A percentile compares a stretch with the other conserved stretches of the same genome.
These are phyloP conservation scores for Veloboletus limbatus DNA, from an alignment of 1,284 basidiomycete species.

Conservation along the genomic window DNA sequence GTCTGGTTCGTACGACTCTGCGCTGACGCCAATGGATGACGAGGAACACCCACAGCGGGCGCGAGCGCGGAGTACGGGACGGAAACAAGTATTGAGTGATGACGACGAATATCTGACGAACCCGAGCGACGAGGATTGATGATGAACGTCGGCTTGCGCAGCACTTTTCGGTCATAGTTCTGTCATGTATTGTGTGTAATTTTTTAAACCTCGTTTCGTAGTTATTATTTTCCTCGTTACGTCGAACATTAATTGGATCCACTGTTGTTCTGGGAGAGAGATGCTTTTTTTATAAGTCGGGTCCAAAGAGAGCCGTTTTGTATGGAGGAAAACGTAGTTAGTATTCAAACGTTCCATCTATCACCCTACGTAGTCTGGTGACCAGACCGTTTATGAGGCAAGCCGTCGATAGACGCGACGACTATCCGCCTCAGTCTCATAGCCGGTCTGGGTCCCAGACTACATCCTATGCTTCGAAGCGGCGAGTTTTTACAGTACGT, in stretches of 20 bases:
- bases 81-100: slow-evolving; percentile 73
- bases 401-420: too few relatives aligned
- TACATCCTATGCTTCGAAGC: too few relatives aligned
- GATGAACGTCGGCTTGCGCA: not conserved
- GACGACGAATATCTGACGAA: slow-evolving; percentile 70
- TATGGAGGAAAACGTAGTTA: too few relatives aligned
- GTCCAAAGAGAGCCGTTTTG: too few relatives aligned
- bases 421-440: too few relatives aligned
- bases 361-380: too few relatives aligned
- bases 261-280: not conserved
- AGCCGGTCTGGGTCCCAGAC: too few relatives aligned
- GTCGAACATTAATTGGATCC: slow-evolving; percentile 7
- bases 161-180: not conserved
- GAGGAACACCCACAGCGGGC: slow-evolving; percentile 59
- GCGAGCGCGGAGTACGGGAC: slow-evolving; percentile 49
- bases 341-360: too few relatives aligned
- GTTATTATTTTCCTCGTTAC: slow-evolving; percentile 4
- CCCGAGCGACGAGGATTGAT: slow-evolving; percentile 56
- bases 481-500: too few relatives aligned
- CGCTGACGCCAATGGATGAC: slow-evolving; percentile 75
- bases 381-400: too few relatives aligned
- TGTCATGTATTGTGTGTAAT: slow-evolving; percentile 22
- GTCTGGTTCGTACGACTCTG: slow-evolving; percentile 57
- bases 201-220: slow-evolving; percentile 5
- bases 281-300: too few relatives aligned